Conservation (phyloP, 2,329 filamentous ascomycete genomes). For the Diaporthe citri region DNA sequence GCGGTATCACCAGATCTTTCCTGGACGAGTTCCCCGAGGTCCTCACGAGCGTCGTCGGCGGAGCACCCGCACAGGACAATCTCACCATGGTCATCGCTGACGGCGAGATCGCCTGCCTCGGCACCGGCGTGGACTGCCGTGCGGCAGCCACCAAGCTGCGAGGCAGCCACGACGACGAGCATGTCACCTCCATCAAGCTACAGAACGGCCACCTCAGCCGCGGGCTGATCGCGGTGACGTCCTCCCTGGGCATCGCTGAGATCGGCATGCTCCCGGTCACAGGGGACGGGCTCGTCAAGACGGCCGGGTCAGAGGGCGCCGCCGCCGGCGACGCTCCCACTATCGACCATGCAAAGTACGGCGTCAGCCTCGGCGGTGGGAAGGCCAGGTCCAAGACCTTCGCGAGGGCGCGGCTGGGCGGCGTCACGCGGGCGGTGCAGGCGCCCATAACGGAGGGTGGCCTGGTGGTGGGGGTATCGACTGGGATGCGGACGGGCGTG, state of each 20-base stretch:
- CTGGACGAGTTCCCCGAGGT: conserved; percentile 44
- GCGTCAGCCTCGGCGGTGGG: conserved; percentile 53
- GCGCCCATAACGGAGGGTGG: conserved; percentile 49
- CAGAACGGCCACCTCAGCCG: conserved; percentile 61
- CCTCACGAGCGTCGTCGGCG: not conserved
- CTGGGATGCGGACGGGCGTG: conserved; percentile 54
- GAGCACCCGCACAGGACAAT: conserved; percentile 37
- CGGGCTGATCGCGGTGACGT: conserved; percentile 62
- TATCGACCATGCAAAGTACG: conserved; percentile 55
- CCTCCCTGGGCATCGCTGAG: conserved; percentile 62
- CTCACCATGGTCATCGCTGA: conserved; percentile 55
- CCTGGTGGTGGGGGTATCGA: conserved; percentile 57
- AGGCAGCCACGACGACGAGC: conserved; percentile 38
- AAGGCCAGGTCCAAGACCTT: conserved; percentile 48
- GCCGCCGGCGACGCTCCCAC: conserved; percentile 46
- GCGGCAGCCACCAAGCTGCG: conserved; percentile 44
- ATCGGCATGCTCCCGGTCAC: conserved; percentile 59
- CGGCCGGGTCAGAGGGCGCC: conserved; percentile 41
- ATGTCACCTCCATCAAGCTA: conserved; percentile 51
- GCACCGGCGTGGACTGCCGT: conserved; percentile 47
- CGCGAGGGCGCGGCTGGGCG: conserved; percentile 56
- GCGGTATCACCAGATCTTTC: conserved; percentile 54
- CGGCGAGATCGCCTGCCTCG: conserved; percentile 57
- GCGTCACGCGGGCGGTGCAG: conserved; percentile 58
- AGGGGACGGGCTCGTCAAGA: conserved; percentile 57